Evolutionary conservation across 2,329 filamentous ascomycete species (phyloP), one percentile per base, ranked within the genome.

Genomic region (Shiraia sp.): DNA sequence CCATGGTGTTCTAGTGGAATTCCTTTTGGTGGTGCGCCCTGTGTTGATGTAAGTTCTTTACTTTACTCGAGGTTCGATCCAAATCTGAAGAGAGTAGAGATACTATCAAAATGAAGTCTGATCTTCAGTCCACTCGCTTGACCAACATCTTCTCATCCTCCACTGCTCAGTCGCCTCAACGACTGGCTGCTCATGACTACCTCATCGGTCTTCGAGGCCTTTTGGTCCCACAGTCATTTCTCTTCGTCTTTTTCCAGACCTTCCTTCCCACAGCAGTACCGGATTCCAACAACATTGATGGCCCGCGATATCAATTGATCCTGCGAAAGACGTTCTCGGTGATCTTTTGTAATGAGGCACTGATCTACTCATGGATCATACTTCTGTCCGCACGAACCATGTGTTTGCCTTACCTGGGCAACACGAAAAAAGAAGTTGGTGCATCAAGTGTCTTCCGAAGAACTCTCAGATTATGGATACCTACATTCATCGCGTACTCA

Each of bases 311-410:
- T 15, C 66, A 72, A 39, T 69, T 72, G 35, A 61, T 68, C 13
- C 55, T 75, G 19, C 19, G 19, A 23, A 49, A 49, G 28, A 40
- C 42, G 16, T 26, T 49, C 15, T 70, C 68, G 2, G 65, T 73
- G 12, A 49, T 74, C 2, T 65, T 73, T 42, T 75, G 72, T 71
- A 72, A 74, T 42, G 56, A 67, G 13, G 61, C 61, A 23, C 57
- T 74, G 37, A 65, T 75, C 37, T 69, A 69, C 52, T 68, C 66
- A 19, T 65, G 63, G 51, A 66, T 74, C 57, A 66, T 75, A 40
- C 54, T 73, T 10, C 54, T 75, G n/a, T 72, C 68, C 10, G 71
- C 69, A 14, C 67, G 73, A 10, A 65, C 65, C 7, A 63, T 69
- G 26, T 61, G 59, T 27, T 60, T 73, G 4, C 66, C 67, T 1